Percentiles rank a stretch among this genome's conserved stretches.
Evolutionary conservation across 2,329 filamentous ascomycete genomes (phyloP).

Genomic region (Hypoxylon sp.): DNA sequence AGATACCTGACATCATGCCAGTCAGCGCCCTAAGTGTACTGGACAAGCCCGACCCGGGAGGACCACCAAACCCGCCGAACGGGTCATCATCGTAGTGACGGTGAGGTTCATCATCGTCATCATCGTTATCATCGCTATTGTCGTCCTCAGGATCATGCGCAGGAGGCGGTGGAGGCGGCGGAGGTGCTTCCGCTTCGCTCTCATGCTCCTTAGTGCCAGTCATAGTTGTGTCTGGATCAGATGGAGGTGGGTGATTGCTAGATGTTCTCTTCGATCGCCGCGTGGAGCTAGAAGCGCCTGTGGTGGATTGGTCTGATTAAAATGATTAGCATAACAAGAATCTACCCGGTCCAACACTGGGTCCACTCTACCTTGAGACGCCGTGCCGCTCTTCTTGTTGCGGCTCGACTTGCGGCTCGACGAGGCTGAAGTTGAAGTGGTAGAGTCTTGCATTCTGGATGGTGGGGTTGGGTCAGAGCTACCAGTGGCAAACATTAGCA

Average conservation of each 20-base stretch:
- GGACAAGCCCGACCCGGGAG: conserved; percentile 76
- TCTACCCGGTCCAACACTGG: background rate
- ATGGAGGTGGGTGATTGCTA: conserved; percentile 58
- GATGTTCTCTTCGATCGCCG: conserved; percentile 69
- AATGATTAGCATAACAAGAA: conserved; percentile 17
- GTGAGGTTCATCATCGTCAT: conserved; percentile 70
- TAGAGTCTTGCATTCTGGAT: conserved; percentile 72
- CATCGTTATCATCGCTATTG: conserved; percentile 63
- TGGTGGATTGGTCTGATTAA: conserved; percentile 45
- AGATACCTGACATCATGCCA: conserved; percentile 91
- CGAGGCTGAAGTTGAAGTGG: conserved; percentile 69
- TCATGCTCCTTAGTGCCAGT: conserved; percentile 74
- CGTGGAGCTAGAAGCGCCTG: conserved; percentile 57
- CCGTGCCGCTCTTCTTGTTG: conserved; percentile 74
- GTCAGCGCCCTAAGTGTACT: conserved; percentile 88
- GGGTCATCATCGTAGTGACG: conserved; percentile 76
- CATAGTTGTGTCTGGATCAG: conserved; percentile 78
- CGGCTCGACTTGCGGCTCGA: conserved; percentile 81
- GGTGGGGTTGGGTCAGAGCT: conserved; percentile 74
- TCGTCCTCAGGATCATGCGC: conserved; percentile 59
- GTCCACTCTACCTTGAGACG: conserved; percentile 57
- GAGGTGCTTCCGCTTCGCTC: conserved; percentile 59
- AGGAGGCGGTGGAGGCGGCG: conserved; percentile 61
- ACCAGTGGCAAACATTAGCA: conserved; percentile 45
- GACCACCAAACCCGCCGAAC: conserved; percentile 77